phyloP scores from a whole-genome alignment of 2,329 filamentous ascomycete genomes.

The Neoscytalidium dimidiatum region DNA sequence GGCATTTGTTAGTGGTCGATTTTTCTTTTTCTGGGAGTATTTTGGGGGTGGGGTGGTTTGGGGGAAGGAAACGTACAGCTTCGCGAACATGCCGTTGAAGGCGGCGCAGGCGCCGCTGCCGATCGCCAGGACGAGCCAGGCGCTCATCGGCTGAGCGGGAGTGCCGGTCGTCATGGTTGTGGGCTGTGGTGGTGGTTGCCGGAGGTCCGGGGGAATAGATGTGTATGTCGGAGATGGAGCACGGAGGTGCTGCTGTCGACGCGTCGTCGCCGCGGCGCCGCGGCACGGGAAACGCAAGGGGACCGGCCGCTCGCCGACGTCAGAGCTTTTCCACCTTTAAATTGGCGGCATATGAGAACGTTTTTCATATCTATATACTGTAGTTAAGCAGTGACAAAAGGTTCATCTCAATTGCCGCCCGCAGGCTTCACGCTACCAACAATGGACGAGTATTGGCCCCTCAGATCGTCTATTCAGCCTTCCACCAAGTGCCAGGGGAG shows the following conservation, averaged over 20 bases:
- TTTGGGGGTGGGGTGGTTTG: too few relatives aligned
- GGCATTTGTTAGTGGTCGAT: background rate
- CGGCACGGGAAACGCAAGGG: background rate
- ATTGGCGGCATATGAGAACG: background rate
- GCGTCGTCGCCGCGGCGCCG: too few relatives aligned
- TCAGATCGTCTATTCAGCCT: too few relatives aligned
- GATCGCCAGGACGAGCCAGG: conserved; percentile 66
- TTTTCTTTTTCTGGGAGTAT: too few relatives aligned
- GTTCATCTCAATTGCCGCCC: too few relatives aligned
- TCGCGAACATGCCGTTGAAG: conserved; percentile 81
- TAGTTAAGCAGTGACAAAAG: too few relatives aligned
- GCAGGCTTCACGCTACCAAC: too few relatives aligned
- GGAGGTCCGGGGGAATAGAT: background rate
- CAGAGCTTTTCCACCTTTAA: background rate
- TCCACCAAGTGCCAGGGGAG: too few relatives aligned
- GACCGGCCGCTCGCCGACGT: background rate
- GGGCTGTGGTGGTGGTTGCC: background rate
- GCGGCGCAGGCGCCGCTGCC: conserved; percentile 77
- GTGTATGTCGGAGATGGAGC: background rate
- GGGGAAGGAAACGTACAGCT: conserved; percentile 60
- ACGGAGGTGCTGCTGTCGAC: background rate
- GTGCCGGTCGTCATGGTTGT: background rate
- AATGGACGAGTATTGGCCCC: too few relatives aligned
- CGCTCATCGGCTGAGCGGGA: conserved; percentile 19
- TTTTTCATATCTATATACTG: too few relatives aligned